phyloP scores from a whole-genome alignment of 2,329 filamentous ascomycete genomes.

The Ophiocordyceps camponoti-rufipedis region DNA sequence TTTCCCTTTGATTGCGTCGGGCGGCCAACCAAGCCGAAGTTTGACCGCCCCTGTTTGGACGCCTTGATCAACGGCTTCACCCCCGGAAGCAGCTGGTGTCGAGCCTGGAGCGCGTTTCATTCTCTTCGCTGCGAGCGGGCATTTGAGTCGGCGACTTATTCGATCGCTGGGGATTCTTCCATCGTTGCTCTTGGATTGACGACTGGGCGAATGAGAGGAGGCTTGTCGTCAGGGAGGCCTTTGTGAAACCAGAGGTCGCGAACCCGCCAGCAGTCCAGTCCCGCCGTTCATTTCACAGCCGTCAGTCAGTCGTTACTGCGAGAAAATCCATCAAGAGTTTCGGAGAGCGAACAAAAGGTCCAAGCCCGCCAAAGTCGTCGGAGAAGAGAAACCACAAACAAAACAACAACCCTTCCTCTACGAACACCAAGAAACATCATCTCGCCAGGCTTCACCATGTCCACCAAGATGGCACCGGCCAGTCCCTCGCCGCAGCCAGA shows the following conservation, averaged over 20 bases:
- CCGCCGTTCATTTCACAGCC: neutral
- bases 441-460: constrained; percentile 5
- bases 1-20: constrained; percentile 1
- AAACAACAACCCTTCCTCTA: neutral
- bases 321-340: neutral
- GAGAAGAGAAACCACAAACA: neutral
- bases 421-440: neutral
- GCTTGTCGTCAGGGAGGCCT: neutral
- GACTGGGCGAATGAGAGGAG: neutral
- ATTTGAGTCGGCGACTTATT: neutral
- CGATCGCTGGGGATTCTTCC: neutral
- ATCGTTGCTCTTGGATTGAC: neutral
- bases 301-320: neutral
- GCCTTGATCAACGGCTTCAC: neutral
- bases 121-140: neutral
- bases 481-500: constrained; percentile 39
- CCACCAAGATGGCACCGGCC: constrained; percentile 8
- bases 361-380: neutral
- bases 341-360: neutral
- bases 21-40: neutral
- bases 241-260: neutral
- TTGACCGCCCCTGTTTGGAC: neutral
- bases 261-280: neutral
- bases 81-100: neutral
- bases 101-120: neutral